Evolutionary conservation across 148 eudicot genomes (phyloP).

Genomic region (Camellia granthamiana): DNA sequence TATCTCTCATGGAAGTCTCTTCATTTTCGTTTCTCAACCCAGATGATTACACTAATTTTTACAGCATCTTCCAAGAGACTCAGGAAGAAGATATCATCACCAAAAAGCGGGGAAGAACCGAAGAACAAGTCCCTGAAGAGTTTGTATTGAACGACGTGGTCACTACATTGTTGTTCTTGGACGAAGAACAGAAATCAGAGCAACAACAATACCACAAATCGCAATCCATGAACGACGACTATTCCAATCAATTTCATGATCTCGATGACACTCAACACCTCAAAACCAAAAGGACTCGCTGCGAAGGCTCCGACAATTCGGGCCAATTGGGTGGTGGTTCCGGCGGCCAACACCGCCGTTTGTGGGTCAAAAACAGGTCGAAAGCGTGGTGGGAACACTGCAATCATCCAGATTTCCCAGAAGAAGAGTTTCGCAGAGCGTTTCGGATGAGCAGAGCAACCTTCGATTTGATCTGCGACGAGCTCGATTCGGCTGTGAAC

Average conservation of each 20-base stretch:
- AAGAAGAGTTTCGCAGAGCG: conserved; percentile 48
- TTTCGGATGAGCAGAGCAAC: conserved; percentile 70
- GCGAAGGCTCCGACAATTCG: neutral
- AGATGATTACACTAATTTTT: conserved; percentile 18
- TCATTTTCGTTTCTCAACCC: conserved; percentile 22
- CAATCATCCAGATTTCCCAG: conserved; percentile 53
- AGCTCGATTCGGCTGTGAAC: conserved; percentile 49
- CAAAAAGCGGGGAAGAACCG: conserved; percentile 14
- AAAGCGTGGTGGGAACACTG: conserved; percentile 84
- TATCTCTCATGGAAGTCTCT: conserved; percentile 40
- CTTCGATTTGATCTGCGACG: conserved; percentile 54
- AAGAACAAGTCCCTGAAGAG: neutral
- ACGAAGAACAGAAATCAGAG: conserved; percentile 1
- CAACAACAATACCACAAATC: neutral
- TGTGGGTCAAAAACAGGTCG: conserved; percentile 76
- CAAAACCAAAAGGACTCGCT: conserved; percentile 17
- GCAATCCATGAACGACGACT: neutral
- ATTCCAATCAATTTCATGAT: neutral
- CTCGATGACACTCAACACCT: neutral
- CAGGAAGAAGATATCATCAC: neutral
- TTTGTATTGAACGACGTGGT: conserved; percentile 17
- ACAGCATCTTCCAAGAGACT: neutral
- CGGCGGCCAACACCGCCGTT: conserved; percentile 30
- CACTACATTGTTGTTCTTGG: conserved; percentile 9
- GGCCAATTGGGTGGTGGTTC: neutral